Evolutionary conservation across 2,329 filamentous ascomycete species (phyloP), one percentile per base, ranked within the genome.

Genomic region (Scedosporium apiospermum): DNA sequence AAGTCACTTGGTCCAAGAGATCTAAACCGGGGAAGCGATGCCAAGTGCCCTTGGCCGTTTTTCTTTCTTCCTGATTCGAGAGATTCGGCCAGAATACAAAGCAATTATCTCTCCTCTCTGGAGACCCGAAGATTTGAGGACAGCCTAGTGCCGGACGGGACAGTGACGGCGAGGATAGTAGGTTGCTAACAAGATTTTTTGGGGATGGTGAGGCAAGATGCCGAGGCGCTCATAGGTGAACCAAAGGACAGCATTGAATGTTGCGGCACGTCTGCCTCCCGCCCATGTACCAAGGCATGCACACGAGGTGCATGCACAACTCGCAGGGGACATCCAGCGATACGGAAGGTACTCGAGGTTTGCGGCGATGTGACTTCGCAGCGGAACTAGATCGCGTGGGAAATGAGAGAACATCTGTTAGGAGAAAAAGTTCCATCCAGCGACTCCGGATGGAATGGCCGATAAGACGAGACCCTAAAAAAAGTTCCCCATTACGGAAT

Each of bases 381-480:
- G 10, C 41, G 34, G 18, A 30, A 58, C 62, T 23, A 51, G 23
- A 10, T n/a, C n/a, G 57, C 16, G 30, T 55, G 57, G n/a, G 57
- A 23, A 26, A 44, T 23, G 14, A 23, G 42, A 14, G 23, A 58
- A n/a, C 9, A 30, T 46, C 16, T 57, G 55, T 51, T 57, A 57
- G 27, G 38, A 30, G 46, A 26, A 16, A 23, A 51, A 44, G 62
- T 60, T 34, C 9, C 42, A 44, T 41, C 53, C 62, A 61, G 51
- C 59, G 65, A 61, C 21, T 26, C 57, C 38, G 62, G 55, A 64
- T 44, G 51, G 53, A 63, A 61, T 64, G 62, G 64, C 63, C 60
- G 51, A 61, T 62, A 62, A 46, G 63, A 64, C 51, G 58, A 57
- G 44, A 62, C 66, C 65, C 66, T 58, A 65, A 63, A 57, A 61